Conservation (phyloP, 176 grass and related monocot genomes). For the Alopecurus myosuroides region DNA sequence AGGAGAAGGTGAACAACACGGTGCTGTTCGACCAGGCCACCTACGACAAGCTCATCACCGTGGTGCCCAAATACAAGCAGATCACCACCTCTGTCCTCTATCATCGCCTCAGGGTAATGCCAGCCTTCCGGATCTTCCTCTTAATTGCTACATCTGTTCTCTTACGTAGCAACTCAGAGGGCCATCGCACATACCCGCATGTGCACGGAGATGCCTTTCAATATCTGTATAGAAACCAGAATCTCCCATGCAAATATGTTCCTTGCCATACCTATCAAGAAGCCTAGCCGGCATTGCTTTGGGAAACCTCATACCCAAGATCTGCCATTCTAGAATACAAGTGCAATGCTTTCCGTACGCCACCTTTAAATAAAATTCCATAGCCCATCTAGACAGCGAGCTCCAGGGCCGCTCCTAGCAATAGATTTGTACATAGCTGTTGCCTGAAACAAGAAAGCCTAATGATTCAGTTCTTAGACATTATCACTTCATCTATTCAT, state of each 20-base stretch:
- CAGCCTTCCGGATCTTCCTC: no score
- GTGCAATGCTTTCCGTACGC: slow-evolving; percentile 80
- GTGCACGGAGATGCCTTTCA: slow-evolving; percentile 79
- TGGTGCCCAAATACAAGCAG: no score
- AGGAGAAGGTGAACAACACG: no score
- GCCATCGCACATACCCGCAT: no score
- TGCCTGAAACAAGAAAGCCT: slow-evolving; percentile 52
- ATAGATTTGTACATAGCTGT: slow-evolving; percentile 85
- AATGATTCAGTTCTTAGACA: background rate
- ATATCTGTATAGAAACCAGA: slow-evolving; percentile 76
- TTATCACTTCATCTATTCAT: no score
- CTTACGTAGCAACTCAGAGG: no score
- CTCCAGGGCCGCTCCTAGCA: slow-evolving; percentile 93
- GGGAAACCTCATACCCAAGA: slow-evolving; percentile 95
- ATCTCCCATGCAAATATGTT: slow-evolving; percentile 97
- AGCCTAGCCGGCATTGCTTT: slow-evolving; percentile 99
- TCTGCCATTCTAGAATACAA: slow-evolving; percentile 99
- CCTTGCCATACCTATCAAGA: slow-evolving; percentile 80
- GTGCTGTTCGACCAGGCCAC: no score
- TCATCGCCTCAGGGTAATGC: no score
- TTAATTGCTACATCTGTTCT: no score
- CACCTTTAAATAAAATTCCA: slow-evolving; percentile 95
- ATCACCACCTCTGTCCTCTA: no score
- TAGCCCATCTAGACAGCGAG: slow-evolving; percentile 83
- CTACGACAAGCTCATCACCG: no score